phyloP scores from a whole-genome alignment of 257 asterid genomes.

The Nicotiana undulata region DNA sequence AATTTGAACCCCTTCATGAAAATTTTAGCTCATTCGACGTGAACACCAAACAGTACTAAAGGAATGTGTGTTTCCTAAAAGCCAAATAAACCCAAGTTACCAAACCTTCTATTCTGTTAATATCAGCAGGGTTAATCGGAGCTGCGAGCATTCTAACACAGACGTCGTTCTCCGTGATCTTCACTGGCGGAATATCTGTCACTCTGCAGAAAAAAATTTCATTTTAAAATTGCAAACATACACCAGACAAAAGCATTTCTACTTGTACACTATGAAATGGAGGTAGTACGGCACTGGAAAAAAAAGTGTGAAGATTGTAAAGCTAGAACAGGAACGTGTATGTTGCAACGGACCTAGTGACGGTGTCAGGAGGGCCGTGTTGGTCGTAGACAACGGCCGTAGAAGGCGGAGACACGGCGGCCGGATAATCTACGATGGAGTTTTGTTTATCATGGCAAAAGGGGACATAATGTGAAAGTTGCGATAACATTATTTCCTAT shows the following conservation, averaged over 20 bases:
- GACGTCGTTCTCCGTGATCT: conserved; percentile 54
- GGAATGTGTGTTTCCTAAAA: no score
- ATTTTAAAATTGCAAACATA: neutral
- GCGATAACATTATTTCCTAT: neutral
- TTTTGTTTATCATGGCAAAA: neutral
- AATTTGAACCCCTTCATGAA: no score
- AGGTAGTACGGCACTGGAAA: no score
- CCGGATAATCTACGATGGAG: conserved; percentile 19
- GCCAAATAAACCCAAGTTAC: neutral
- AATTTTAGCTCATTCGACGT: no score
- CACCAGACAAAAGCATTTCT: neutral
- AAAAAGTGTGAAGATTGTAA: neutral
- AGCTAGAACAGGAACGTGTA: neutral
- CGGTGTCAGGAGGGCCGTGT: conserved; percentile 79
- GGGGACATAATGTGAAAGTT: neutral
- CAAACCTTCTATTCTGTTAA: conserved; percentile 78
- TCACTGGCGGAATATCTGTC: conserved; percentile 56
- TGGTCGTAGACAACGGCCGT: conserved; percentile 74
- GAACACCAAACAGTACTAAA: no score
- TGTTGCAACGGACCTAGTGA: conserved; percentile 19
- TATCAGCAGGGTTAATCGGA: conserved; percentile 93
- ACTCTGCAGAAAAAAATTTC: conserved; percentile 25
- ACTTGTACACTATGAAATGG: neutral
- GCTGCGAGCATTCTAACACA: conserved; percentile 95
- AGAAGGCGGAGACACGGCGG: conserved; percentile 74